Evolutionary conservation across 2,329 filamentous ascomycete genomes (phyloP), one percentile per base, ranked within the genome.

Genomic region (Aspergillus flavus): DNA sequence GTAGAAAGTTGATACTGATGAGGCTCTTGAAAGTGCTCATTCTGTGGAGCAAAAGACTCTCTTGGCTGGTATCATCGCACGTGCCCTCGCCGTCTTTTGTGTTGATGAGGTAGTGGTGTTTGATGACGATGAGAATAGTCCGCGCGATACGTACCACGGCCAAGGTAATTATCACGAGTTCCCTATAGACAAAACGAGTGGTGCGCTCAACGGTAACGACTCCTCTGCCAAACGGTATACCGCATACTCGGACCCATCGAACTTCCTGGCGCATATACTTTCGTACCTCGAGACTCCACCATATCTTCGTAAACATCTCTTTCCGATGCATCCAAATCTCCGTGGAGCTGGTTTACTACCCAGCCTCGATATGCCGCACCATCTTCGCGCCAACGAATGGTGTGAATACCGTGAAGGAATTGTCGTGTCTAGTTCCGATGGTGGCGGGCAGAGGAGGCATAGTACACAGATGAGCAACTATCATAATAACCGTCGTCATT

Each of bases 41-140:
- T 91, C 89, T 11, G 87, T 89, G 66, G 92, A 96, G 64, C 89
- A 92, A 73, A 90, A 92, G 74, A 92, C 90, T 41, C 84, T 85
- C 55, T 83, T 91, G 55, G 90, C 89, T 1, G 91, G 90, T 9
- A 89, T 90, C 67, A 89, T 96, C 59, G 92, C 92, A 6, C 91
- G 93, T 59, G 91, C 92, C 39, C 85, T 93, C 58, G 90, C 91
- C 65, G 89, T 96, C 66, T 96, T 95, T 79, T 90, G 87, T 72
- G 85, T 96, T 68, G 93, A 96, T 74, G 93, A 96, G 79, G 84
- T 96, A 34, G 84, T 96, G 57, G 81, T 96, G 60, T 96, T 91
- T 76, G 88, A 94, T 73, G 93, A 96, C 78, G 85, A 75, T 68
- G 62, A 64, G 67, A 61, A 68, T 70, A 63, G 87, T 57, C 77